Conservation (phyloP, 306 rosid genomes). For the Vigna hirtella region DNA sequence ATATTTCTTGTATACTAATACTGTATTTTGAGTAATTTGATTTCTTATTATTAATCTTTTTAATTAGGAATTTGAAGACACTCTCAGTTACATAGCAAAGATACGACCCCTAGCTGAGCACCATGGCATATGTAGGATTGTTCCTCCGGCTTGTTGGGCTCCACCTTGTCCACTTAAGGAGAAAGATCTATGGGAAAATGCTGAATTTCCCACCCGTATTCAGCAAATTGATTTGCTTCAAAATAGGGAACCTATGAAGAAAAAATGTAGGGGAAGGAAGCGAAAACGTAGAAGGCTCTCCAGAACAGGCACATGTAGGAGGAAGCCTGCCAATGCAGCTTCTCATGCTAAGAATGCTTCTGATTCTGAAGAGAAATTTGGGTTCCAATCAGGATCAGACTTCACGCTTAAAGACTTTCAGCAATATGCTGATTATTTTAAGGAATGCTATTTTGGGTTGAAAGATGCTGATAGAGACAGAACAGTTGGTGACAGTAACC, state of each 20-base stretch:
- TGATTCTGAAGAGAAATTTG: slow-evolving; percentile 77
- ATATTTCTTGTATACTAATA: slow-evolving; percentile 15
- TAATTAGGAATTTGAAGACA: slow-evolving; percentile 82
- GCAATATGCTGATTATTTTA: slow-evolving; percentile 64
- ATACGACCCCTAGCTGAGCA: slow-evolving; percentile 80
- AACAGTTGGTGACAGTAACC: slow-evolving; percentile 41
- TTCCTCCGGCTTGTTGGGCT: slow-evolving; percentile 87
- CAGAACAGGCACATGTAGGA: slow-evolving; percentile 63
- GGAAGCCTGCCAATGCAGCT: slow-evolving; percentile 56
- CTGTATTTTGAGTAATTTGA: slow-evolving; percentile 27
- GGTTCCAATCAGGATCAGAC: slow-evolving; percentile 83
- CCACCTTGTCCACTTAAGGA: slow-evolving; percentile 96
- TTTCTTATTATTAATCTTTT: slow-evolving; percentile 32
- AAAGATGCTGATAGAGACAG: slow-evolving; percentile 51
- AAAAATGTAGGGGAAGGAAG: slow-evolving; percentile 80
- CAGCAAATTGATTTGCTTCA: slow-evolving; percentile 95
- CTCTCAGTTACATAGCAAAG: slow-evolving; percentile 85
- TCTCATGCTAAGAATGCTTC: slow-evolving; percentile 63
- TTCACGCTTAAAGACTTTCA: slow-evolving; percentile 77
- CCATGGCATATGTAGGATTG: slow-evolving; percentile 94
- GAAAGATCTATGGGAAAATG: slow-evolving; percentile 73
- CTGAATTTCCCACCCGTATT: slow-evolving; percentile 82
- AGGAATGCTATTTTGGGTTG: slow-evolving; percentile 73
- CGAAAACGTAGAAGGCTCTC: slow-evolving; percentile 73
- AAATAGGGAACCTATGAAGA: slow-evolving; percentile 95